Percentiles rank a stretch among this genome's conserved stretches.
Conservation (phyloP, 2,329 filamentous ascomycete species). For the Aspergillus ibericus region DNA sequence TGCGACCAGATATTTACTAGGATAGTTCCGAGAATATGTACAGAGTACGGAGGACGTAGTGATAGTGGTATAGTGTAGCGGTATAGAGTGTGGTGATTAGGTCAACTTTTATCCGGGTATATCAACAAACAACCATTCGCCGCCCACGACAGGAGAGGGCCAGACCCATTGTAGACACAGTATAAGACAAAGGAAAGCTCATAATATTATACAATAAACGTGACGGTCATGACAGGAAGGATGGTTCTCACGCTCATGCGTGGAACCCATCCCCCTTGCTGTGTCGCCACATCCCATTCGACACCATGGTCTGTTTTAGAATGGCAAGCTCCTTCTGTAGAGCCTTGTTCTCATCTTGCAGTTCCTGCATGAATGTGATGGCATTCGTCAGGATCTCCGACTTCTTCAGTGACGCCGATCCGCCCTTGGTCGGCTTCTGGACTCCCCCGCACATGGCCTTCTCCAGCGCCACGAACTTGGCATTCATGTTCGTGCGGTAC, state of each 20-base stretch:
- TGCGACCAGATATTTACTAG: neutral
- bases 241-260: neutral
- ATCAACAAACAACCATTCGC: constrained; percentile 6
- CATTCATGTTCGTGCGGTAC: constrained; percentile 46
- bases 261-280: constrained; percentile 14
- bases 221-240: constrained; percentile 7
- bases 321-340: constrained; percentile 35
- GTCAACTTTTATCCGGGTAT: constrained; percentile 9
- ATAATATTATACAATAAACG: constrained; percentile 10
- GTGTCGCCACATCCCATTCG: constrained; percentile 27
- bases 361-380: constrained; percentile 36
- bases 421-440: constrained; percentile 27
- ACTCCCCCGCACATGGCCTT: constrained; percentile 34
- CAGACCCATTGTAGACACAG: neutral
- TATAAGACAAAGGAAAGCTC: neutral
- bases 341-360: constrained; percentile 36
- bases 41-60: too few relatives aligned
- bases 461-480: constrained; percentile 42
- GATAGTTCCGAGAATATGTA: too few relatives aligned
- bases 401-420: constrained; percentile 38
- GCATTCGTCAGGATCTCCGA: constrained; percentile 41
- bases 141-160: constrained; percentile 8
- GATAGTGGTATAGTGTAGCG: neutral
- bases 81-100: constrained; percentile 1
- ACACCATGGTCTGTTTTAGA: constrained; percentile 29